Conservation (phyloP, 73 alveolate genomes). For the Stentor coeruleus region DNA sequence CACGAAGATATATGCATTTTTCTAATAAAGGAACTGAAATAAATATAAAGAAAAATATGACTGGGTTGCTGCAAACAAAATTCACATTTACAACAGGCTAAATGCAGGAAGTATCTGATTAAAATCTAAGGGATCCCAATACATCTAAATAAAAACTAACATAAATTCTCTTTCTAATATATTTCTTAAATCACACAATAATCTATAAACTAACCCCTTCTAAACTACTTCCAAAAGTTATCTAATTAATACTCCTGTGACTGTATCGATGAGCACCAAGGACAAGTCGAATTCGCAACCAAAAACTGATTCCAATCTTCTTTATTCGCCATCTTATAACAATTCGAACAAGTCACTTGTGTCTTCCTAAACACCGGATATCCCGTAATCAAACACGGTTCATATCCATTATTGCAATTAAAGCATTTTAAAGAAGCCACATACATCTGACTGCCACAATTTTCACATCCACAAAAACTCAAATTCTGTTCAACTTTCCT, state of each 20-base stretch:
- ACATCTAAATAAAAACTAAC: too few relatives aligned
- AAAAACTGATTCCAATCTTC: constrained; percentile 94
- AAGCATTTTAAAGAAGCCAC: constrained; percentile 83
- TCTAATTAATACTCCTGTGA: constrained; percentile 41
- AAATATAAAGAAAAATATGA: too few relatives aligned
- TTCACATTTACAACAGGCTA: too few relatives aligned
- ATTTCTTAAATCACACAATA: too few relatives aligned
- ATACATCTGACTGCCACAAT: constrained; percentile 83
- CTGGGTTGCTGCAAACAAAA: too few relatives aligned
- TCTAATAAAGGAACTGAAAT: too few relatives aligned
- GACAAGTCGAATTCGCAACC: constrained; percentile 67
- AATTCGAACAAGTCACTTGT: constrained; percentile 78
- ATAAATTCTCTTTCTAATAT: too few relatives aligned
- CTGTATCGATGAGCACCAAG: constrained; percentile 78
- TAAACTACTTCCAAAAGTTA: not conserved
- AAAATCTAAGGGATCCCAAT: too few relatives aligned
- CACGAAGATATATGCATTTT: too few relatives aligned
- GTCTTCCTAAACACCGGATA: constrained; percentile 86
- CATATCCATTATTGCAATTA: constrained; percentile 67
- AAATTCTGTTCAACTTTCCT: constrained; percentile 66
- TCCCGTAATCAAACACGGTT: constrained; percentile 96
- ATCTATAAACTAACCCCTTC: too few relatives aligned
- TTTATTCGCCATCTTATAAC: constrained; percentile 92
- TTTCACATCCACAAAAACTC: constrained; percentile 80
- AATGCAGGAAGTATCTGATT: too few relatives aligned